phyloP scores from a whole-genome alignment of 805 yeast genomes.

The Vanderwaltozyma tropicalis region DNA sequence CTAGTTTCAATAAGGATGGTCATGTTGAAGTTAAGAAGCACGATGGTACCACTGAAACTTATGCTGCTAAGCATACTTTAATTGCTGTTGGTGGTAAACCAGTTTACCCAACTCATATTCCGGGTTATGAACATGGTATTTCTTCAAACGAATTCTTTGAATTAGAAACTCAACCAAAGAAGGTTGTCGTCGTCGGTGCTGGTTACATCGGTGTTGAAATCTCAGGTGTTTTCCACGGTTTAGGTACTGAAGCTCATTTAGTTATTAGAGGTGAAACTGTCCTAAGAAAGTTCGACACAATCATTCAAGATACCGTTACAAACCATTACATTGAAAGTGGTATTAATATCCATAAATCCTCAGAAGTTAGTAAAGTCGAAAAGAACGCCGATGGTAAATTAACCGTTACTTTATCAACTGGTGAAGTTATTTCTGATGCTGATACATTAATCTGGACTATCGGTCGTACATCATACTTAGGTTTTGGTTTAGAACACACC shows the following conservation, averaged over 20 bases:
- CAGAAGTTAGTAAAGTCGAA: slow-evolving; percentile 41
- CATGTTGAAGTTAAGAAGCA: slow-evolving; percentile 66
- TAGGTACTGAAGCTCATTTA: slow-evolving; percentile 78
- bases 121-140: slow-evolving; percentile 76
- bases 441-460: slow-evolving; percentile 88
- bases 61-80: slow-evolving; percentile 72
- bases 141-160: slow-evolving; percentile 88
- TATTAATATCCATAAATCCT: slow-evolving; percentile 62
- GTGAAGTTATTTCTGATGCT: slow-evolving; percentile 48
- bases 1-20: slow-evolving; percentile 58
- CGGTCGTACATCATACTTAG: slow-evolving; percentile 73
- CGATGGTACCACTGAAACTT: slow-evolving; percentile 48
- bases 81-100: slow-evolving; percentile 94
- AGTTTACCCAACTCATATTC: slow-evolving; percentile 50
- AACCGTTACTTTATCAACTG: slow-evolving; percentile 35
- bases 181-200: slow-evolving; percentile 93
- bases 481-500: slow-evolving; percentile 65
- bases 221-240: slow-evolving; percentile 85
- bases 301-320: slow-evolving; percentile 71
- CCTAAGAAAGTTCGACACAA: slow-evolving; percentile 75
- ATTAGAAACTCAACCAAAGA: slow-evolving; percentile 72
- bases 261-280: slow-evolving; percentile 88
- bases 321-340: slow-evolving; percentile 75
- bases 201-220: slow-evolving; percentile 96
- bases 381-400: slow-evolving; percentile 41